These are phyloP conservation scores for Cercospora janseana DNA, from an alignment of 2,329 filamentous ascomycete species.

Conservation along the genomic window DNA sequence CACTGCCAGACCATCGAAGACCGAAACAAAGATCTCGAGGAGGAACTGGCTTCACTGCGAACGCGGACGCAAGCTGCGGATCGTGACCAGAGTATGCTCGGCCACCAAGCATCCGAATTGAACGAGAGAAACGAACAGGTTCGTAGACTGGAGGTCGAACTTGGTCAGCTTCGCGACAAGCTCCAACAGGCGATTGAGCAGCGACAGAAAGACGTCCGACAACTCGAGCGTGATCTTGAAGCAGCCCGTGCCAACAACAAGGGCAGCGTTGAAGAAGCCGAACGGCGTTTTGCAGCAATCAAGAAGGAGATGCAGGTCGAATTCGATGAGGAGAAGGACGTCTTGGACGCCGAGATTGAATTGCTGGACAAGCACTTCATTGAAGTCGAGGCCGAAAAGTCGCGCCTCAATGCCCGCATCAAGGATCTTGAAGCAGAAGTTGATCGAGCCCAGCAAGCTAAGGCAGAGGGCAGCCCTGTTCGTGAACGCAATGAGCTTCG, in stretches of 20 bases:
- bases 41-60: conserved; percentile 28
- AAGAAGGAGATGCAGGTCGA: conserved; percentile 48
- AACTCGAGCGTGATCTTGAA: conserved; percentile 45
- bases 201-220: conserved; percentile 40
- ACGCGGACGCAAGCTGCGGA: conserved; percentile 28
- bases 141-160: conserved; percentile 41
- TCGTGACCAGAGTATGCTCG: conserved; percentile 33
- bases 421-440: conserved; percentile 42
- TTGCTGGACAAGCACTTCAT: conserved; percentile 47
- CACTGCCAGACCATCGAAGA: conserved; percentile 35
- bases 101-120: conserved; percentile 30
- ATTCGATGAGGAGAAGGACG: conserved; percentile 41
- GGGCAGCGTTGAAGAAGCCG: conserved; percentile 28
- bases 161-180: conserved; percentile 43
- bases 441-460: conserved; percentile 38
- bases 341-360: conserved; percentile 57
- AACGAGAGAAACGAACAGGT: conserved; percentile 32
- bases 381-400: conserved; percentile 50
- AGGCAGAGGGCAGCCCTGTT: conserved; percentile 38
- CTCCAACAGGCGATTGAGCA: conserved; percentile 36
- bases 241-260: conserved; percentile 29
- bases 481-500: conserved; percentile 39
- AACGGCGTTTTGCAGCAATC: conserved; percentile 50
- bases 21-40: conserved; percentile 34
- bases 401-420: conserved; percentile 59